These are phyloP conservation scores for Amylocystis lapponica DNA, from an alignment of 768 basidiomycete genomes.

Conservation along the genomic window DNA sequence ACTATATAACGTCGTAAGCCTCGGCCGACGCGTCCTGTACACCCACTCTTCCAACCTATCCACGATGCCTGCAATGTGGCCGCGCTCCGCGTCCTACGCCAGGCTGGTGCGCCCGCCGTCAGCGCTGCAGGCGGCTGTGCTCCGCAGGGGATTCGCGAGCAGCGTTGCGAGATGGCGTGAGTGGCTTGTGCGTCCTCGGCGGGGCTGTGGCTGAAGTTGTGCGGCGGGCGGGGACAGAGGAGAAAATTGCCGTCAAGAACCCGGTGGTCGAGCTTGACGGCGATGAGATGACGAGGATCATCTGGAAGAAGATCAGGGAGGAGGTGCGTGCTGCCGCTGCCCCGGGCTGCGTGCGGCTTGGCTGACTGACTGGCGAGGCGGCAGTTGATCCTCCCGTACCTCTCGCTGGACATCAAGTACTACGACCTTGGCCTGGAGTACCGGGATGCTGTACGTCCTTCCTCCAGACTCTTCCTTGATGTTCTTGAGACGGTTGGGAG, in stretches of 20 bases:
- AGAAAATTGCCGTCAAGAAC: conserved; percentile 77
- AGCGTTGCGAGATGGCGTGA: conserved; percentile 16
- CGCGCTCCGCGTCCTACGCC: conserved; percentile 12
- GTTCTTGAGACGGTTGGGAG: too few relatives aligned
- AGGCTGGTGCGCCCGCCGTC: conserved; percentile 9
- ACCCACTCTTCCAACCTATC: too few relatives aligned
- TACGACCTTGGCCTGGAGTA: conserved; percentile 94
- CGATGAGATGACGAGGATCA: conserved; percentile 99
- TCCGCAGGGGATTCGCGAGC: conserved; percentile 15
- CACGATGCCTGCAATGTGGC: conserved; percentile 9
- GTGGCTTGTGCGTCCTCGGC: conserved; percentile 5
- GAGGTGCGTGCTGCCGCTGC: conserved; percentile 76
- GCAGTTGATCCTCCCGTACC: conserved; percentile 91
- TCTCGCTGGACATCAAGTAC: conserved; percentile 96
- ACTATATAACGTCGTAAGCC: too few relatives aligned
- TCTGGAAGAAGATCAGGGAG: conserved; percentile 96
- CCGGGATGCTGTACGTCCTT: conserved; percentile 67
- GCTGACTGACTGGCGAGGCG: neutral
- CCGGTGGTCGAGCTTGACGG: conserved; percentile 95
- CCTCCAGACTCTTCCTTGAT: too few relatives aligned
- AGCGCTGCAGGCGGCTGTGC: neutral
- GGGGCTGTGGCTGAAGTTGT: conserved; percentile 1
- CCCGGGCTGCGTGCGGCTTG: too few relatives aligned
- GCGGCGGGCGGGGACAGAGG: conserved; percentile 13
- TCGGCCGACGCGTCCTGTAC: too few relatives aligned